These are phyloP conservation scores for Kazachstania bromeliacearum DNA, from an alignment of 805 yeast species.

Conservation along the genomic window DNA sequence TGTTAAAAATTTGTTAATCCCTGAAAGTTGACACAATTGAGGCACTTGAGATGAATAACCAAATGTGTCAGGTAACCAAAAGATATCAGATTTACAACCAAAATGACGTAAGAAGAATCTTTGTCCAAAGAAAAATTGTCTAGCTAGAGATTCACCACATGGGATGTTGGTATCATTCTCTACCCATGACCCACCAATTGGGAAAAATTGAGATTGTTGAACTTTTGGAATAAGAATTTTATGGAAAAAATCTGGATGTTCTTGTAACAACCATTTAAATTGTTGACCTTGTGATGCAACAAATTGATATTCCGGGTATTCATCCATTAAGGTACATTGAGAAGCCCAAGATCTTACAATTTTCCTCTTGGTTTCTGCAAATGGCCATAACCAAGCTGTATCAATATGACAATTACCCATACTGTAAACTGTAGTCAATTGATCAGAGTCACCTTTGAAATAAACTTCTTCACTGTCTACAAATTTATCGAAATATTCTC, in stretches of 20 bases:
- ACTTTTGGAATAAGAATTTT: conserved; percentile 54
- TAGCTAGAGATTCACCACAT: conserved; percentile 78
- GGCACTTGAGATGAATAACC: conserved; percentile 96
- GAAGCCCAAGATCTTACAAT: conserved; percentile 93
- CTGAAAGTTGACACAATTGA: conserved; percentile 81
- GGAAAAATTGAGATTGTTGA: conserved; percentile 65
- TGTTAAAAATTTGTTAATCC: conserved; percentile 75
- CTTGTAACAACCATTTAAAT: conserved; percentile 79
- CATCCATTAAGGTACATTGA: conserved; percentile 73
- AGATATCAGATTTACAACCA: conserved; percentile 63
- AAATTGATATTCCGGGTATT: conserved; percentile 86
- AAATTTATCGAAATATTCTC: conserved; percentile 50
- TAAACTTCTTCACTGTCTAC: conserved; percentile 60
- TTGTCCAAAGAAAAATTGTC: conserved; percentile 89
- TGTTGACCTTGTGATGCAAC: conserved; percentile 97
- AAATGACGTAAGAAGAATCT: conserved; percentile 71
- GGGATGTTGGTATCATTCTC: conserved; percentile 96
- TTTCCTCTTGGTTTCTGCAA: conserved; percentile 89
- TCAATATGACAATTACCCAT: conserved; percentile 96
- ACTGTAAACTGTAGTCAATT: conserved; percentile 57
- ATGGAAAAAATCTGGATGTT: conserved; percentile 72
- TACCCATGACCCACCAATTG: conserved; percentile 97
- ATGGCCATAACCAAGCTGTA: conserved; percentile 99
- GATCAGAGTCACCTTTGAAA: conserved; percentile 31
- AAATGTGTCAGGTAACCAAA: conserved; percentile 96